Evolutionary conservation across 179 eudicot genomes (phyloP), one percentile per base, ranked within the genome.

Genomic region (Beta macrorhiza): DNA sequence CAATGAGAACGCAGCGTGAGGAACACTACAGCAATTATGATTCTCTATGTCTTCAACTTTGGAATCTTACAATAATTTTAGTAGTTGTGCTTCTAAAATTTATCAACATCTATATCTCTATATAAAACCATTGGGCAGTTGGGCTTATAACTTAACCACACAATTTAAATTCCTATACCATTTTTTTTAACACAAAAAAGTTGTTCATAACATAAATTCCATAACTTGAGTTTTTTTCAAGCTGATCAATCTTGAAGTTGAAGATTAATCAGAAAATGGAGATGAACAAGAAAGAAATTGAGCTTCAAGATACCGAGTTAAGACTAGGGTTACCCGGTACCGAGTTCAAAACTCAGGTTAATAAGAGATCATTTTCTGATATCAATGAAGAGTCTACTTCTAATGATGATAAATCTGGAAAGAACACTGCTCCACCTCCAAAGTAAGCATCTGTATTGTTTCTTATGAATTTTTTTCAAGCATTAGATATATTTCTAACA

Each of bases 31-130:
- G 75, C 75, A 56, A 81, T 75, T 25, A 75, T 81, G 67, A 81
- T 81, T 81, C 83, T 81, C 44, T 56, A 67, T 81, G 83, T 81
- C 79, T 75, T 5, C 56, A 53, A 56, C 80, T 29, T 67, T 78
- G 74, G 80, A 78, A 78, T 78, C 74, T 67, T 16, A 67, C 64
- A 49, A 77, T 77, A 47, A 55, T 74, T 56, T 74, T 51, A 73
- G 47, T 74, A 29, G 77, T 55, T 74, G 45, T 37, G 5, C 14
- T 19, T 19, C 14, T 16, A 57, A n/a, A 45, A 45, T 16, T 32
- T 20, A 29, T 19, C 14, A 5, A 7, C 49, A 62, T 49, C 2
- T 77, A 52, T 64, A 77, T 22, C 7, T 78, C 74, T 78, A 78
- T 78, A 78, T 67, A 78, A 67, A n/a, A 53, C 64, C 63, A 19